phyloP scores from a whole-genome alignment of 2,329 filamentous ascomycete genomes.

The Hypoxylon rubiginosum region DNA sequence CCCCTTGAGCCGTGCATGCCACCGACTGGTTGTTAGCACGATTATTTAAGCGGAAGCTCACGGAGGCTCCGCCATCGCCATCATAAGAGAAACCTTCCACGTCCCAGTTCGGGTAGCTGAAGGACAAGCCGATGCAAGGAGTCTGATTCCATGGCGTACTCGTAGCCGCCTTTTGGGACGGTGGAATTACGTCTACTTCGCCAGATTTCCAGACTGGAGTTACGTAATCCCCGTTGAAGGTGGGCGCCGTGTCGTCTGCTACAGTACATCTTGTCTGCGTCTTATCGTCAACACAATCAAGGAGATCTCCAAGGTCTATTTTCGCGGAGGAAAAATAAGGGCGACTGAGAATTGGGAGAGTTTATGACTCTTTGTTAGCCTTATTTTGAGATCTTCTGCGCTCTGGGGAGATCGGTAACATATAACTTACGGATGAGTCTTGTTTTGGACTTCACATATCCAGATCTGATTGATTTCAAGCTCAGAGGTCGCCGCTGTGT shows the following conservation, averaged over 20 bases:
- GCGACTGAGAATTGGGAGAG: conserved; percentile 8
- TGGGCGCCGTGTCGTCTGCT: conserved; percentile 15
- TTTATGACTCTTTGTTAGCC: background rate
- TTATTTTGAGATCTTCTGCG: background rate
- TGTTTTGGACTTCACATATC: conserved; percentile 39
- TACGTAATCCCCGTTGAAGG: conserved; percentile 31
- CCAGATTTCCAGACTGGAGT: conserved; percentile 38
- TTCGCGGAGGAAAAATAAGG: conserved; percentile 34
- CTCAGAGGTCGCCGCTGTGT: conserved; percentile 15
- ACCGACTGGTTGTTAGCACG: conserved; percentile 35
- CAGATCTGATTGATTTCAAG: conserved; percentile 36
- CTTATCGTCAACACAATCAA: conserved; percentile 31
- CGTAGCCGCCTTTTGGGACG: conserved; percentile 7
- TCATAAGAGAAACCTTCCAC: conserved; percentile 24
- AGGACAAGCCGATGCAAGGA: conserved; percentile 37
- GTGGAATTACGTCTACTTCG: conserved; percentile 25
- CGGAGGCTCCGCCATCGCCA: conserved; percentile 2
- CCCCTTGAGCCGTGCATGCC: conserved; percentile 15
- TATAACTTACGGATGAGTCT: conserved; percentile 38
- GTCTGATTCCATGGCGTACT: conserved; percentile 33
- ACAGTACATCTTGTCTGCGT: conserved; percentile 30
- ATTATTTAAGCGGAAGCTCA: conserved; percentile 36
- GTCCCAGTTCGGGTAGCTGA: conserved; percentile 42
- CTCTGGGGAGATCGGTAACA: background rate
- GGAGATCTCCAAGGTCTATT: conserved; percentile 16